phyloP scores from a whole-genome alignment of 331 rosid species.

The Prunus yedoensis region DNA sequence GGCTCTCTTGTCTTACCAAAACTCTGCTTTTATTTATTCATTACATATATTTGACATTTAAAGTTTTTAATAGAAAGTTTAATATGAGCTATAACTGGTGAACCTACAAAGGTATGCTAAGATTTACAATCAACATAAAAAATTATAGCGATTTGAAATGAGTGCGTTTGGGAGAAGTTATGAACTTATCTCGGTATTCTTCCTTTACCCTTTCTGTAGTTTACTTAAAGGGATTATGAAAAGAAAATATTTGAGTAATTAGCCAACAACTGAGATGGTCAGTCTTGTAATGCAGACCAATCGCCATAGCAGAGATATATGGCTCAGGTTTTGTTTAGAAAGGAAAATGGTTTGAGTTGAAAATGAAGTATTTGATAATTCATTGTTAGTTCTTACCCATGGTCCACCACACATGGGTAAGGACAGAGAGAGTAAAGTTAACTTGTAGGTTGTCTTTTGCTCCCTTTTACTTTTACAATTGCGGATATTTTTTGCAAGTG shows the following conservation, averaged over 20 bases:
- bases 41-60: not conserved
- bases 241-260: no score
- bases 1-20: not conserved
- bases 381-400: not conserved
- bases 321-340: not conserved
- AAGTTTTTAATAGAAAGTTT: no score
- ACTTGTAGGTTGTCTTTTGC: no score
- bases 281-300: not conserved
- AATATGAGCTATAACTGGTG: not conserved
- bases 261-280: not conserved
- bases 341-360: not conserved
- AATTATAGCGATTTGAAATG: not conserved
- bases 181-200: not conserved
- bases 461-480: no score
- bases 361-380: not conserved
- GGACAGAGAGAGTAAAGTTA: no score
- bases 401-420: no score
- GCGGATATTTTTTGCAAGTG: no score
- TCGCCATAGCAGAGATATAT: not conserved
- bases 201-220: not conserved
- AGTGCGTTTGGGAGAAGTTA: not conserved
- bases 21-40: not conserved
- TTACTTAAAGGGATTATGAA: not conserved
- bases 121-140: not conserved
- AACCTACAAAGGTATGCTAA: not conserved